Evolutionary conservation across 306 rosid species (phyloP).

Genomic region (Potentilla sterilis): DNA sequence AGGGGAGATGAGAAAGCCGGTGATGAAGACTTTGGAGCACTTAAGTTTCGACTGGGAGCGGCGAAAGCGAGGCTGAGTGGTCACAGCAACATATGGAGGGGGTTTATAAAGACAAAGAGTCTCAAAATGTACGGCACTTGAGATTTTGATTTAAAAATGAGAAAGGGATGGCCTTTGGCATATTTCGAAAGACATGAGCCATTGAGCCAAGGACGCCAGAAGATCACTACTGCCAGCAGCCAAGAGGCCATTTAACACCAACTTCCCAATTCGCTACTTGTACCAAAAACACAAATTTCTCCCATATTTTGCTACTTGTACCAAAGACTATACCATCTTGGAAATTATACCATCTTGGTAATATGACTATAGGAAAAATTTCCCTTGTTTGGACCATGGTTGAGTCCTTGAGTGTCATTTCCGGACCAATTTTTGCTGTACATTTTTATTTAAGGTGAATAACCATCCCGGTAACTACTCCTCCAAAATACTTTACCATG

Average conservation of each 20-base stretch:
- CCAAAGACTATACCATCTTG: too few relatives aligned
- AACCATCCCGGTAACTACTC: too few relatives aligned
- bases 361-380: too few relatives aligned
- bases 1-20: background rate
- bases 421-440: too few relatives aligned
- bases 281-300: too few relatives aligned
- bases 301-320: too few relatives aligned
- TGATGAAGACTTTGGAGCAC: background rate
- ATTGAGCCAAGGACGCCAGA: background rate
- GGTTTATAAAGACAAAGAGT: background rate
- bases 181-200: constrained; percentile 2
- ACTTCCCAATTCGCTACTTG: background rate
- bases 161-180: constrained; percentile 24
- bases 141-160: background rate
- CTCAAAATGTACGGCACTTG: background rate
- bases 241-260: background rate
- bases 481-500: too few relatives aligned
- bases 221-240: background rate
- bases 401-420: too few relatives aligned
- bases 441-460: too few relatives aligned
- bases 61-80: constrained; percentile 10
- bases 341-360: too few relatives aligned
- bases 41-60: constrained; percentile 15
- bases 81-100: background rate
- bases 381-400: too few relatives aligned